Conservation (phyloP, 495 filamentous ascomycete genomes). For the Penicillium salamii region DNA sequence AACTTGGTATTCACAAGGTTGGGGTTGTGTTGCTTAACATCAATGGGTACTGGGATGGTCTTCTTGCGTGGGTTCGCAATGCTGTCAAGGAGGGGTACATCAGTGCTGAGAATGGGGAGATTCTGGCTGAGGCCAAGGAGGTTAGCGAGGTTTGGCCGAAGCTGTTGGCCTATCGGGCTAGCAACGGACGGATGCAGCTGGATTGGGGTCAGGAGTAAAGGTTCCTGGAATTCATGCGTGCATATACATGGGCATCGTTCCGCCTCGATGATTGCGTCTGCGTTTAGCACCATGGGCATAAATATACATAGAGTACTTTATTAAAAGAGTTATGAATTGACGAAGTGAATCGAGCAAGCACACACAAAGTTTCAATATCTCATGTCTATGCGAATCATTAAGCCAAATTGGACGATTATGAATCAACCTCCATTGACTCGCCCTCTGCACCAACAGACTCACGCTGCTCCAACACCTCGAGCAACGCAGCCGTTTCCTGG, state of each 20-base stretch:
- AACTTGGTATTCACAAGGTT: conserved; percentile 85
- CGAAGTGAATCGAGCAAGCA: conserved; percentile 9
- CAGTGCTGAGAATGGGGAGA: conserved; percentile 59
- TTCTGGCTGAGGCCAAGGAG: conserved; percentile 72
- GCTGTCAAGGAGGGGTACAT: conserved; percentile 79
- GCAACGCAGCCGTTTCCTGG: conserved; percentile 66
- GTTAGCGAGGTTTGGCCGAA: conserved; percentile 68
- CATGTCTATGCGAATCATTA: conserved; percentile 40
- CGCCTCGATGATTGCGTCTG: neutral
- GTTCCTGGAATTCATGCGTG: neutral
- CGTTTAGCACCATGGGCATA: neutral
- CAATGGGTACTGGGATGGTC: conserved; percentile 85
- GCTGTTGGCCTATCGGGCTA: conserved; percentile 71
- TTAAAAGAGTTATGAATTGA: conserved; percentile 9
- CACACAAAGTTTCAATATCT: conserved; percentile 26
- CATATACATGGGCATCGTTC: neutral
- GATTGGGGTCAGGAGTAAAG: conserved; percentile 73
- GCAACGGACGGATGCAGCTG: conserved; percentile 70
- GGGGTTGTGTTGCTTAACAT: conserved; percentile 82
- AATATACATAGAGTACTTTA: neutral
- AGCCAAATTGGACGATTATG: conserved; percentile 38
- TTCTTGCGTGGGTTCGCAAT: conserved; percentile 77
- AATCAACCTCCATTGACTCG: conserved; percentile 83
- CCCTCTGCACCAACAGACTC: conserved; percentile 63
- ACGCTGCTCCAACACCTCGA: conserved; percentile 68